Conservation (phyloP, 2,329 filamentous ascomycete genomes). For the Venturia aucupariae region DNA sequence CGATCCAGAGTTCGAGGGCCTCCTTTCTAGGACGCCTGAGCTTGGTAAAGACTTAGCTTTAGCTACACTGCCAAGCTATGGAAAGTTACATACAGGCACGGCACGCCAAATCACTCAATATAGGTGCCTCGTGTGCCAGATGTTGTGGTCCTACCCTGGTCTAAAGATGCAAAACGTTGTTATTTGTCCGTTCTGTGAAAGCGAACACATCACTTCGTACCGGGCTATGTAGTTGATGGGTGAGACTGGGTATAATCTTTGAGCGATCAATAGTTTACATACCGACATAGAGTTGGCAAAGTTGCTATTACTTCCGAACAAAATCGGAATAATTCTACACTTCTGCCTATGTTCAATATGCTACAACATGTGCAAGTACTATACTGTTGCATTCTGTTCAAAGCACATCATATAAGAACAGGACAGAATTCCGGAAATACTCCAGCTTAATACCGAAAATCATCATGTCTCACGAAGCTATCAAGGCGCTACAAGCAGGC, state of each 20-base stretch:
- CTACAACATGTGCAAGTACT: neutral
- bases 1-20: neutral
- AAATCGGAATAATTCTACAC: neutral
- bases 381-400: neutral
- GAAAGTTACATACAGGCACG: neutral
- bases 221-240: neutral
- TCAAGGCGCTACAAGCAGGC: neutral
- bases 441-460: neutral
- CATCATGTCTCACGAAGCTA: neutral
- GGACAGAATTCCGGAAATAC: neutral
- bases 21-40: neutral
- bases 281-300: neutral
- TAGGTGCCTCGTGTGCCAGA: neutral
- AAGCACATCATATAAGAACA: neutral
- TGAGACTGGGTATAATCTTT: too few species aligned
- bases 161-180: neutral
- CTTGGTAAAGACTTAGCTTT: neutral
- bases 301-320: neutral
- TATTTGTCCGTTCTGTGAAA: neutral
- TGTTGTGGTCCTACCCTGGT: neutral
- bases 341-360: neutral
- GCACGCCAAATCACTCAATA: neutral
- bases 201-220: neutral
- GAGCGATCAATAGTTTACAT: too few species aligned
- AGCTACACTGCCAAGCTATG: neutral